Evolutionary conservation across 768 basidiomycete genomes (phyloP), one percentile per base, ranked within the genome.

Genomic region (Mycena capillaripes): DNA sequence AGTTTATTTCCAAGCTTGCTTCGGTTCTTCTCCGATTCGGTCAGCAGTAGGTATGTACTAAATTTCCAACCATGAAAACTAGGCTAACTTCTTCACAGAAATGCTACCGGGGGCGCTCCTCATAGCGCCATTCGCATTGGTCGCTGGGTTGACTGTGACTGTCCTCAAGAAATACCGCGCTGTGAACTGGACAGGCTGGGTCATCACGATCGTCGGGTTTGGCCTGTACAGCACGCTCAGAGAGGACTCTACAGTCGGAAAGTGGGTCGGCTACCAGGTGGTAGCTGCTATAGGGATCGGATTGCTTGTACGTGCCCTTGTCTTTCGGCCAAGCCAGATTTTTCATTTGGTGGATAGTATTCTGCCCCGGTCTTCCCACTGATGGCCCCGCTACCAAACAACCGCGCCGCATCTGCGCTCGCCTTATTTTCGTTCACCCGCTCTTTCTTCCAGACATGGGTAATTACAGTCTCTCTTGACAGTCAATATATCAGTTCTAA

Each of bases 1-100:
- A 61, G 83, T 86, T 9, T 88, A 84, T 72, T 88, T 84, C 77
- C 88, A 89, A 74, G 86, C 86, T 0, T 82, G 80, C 61, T 82
- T 82, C 69, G 80, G 76, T 21, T 80, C 79, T 11, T 79, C 83
- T 0, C 84, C 88, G 0, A 74, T 85, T 44, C 79, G 76, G 0
- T 81, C 82, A 6, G 85, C 85, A 2, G 78, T 86, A 16, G 56
- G 56, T 58, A 58, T 38, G 56, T 38, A 21, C 30, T 11, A 2
- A 12, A 14, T 30, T 53, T 34, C 25, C n/a, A 30, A 21, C 30
- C 34, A 29, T 17, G 30, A 19, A 5, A 12, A 56, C 30, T 34
- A 11, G 21, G 32, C 30, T 56, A 19, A 56, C 21, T 11, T n/a
- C 19, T 56, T 38, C 3, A 4, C 21, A 58, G 78, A 84, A 38